These are phyloP conservation scores for Thamnidium elegans DNA, from an alignment of 192 early-diverging fungal species.

Conservation along the genomic window DNA sequence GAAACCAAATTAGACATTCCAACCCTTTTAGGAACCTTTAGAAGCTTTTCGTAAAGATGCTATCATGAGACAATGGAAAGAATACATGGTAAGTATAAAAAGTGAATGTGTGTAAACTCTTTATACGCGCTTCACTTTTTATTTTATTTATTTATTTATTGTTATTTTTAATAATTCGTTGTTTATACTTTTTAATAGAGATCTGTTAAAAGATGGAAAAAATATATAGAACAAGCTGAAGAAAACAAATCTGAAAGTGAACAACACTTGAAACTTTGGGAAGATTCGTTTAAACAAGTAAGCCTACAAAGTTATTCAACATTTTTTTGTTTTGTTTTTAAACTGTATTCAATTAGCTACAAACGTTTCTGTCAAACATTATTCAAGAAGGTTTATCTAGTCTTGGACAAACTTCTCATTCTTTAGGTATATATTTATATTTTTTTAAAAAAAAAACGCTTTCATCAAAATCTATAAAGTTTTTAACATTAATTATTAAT, in stretches of 20 bases:
- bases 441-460: not conserved
- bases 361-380: constrained; percentile 1
- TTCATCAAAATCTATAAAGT: not conserved
- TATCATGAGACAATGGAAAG: constrained; percentile 15
- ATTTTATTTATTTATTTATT: too few relatives aligned
- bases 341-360: not conserved
- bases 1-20: constrained; percentile 9
- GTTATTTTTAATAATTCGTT: not conserved
- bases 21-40: constrained; percentile 6
- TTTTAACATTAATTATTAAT: not conserved
- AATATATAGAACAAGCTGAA: not conserved
- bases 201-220: constrained; percentile 6
- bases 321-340: not conserved
- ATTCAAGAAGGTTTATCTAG: constrained; percentile 9
- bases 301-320: not conserved
- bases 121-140: not conserved
- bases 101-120: not conserved
- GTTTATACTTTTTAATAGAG: not conserved
- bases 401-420: not conserved
- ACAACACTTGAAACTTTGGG: not conserved
- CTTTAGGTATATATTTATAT: not conserved
- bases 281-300: constrained; percentile 8
- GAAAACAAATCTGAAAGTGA: not conserved
- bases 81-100: constrained; percentile 15
- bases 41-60: constrained; percentile 12